Evolutionary conservation across 2,329 filamentous ascomycete genomes (phyloP), one percentile per base, ranked within the genome.

Genomic region (Podosphaera fusca): DNA sequence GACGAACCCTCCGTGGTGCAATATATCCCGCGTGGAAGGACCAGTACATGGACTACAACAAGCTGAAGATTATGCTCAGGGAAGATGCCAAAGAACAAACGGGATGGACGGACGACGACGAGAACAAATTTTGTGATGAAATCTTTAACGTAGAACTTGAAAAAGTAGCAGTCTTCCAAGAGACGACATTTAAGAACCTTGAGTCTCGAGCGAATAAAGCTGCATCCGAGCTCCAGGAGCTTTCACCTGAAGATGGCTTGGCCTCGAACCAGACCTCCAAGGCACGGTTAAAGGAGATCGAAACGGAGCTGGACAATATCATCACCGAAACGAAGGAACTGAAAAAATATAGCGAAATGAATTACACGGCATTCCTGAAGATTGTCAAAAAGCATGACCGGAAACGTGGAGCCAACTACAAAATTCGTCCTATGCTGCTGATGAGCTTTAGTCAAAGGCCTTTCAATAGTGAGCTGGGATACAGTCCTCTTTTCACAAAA

Each of bases 351-450:
- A 92, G 87, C 70, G 85, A 84, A 61, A 83, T 95, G 73, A 98
- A 98, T 73, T 98, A 95, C 70, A 95, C 92, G 4, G 92, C 88
- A 53, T 95, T 96, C 71, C 78, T 95, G 67, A 98, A 98, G 75
- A 94, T 94, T 53, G 88, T 88, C 58, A 98, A 98, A 80, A 98
- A 98, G 73, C 92, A 98, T 71, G 92, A 98, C 71, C 85, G 92
- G 63, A 94, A 90, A 72, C 79, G 90, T 62, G 89, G 89, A 57
- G 77, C 81, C 62, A 78, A 81, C 56, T 96, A 96, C 74, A 87
- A 84, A 68, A 85, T 96, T 63, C 81, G 87, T 31, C 89, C 92
- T 34, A 82, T 96, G 73, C 82, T 96, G 71, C 86, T 95, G 71
- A 84, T 95, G 64, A 85, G 86, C 64, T 72, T 98, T 65, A 81